phyloP scores from a whole-genome alignment of 495 filamentous ascomycete genomes.

The Penicillium arizonense region DNA sequence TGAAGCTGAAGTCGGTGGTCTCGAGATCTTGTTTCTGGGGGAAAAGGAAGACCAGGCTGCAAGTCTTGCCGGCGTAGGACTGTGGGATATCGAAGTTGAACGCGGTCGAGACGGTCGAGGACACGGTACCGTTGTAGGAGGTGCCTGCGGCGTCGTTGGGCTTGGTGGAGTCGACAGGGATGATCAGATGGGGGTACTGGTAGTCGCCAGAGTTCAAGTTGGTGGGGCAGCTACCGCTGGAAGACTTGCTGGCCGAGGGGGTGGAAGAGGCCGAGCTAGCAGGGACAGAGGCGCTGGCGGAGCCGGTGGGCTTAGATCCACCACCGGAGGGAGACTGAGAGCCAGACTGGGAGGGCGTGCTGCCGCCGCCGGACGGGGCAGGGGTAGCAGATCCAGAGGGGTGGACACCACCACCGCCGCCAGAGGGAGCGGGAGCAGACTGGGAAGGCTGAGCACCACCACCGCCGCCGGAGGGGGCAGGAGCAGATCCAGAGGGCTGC shows the following conservation, averaged over 20 bases:
- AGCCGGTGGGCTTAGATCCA: constrained; percentile 9
- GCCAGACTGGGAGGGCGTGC: not conserved
- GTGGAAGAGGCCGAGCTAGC: constrained; percentile 6
- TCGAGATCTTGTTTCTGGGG: constrained; percentile 50
- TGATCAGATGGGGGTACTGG: constrained; percentile 65
- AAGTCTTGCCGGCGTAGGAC: constrained; percentile 54
- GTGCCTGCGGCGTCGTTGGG: constrained; percentile 54
- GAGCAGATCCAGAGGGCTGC: not conserved
- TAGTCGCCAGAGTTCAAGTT: constrained; percentile 48
- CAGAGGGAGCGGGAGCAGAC: not conserved
- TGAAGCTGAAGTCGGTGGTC: constrained; percentile 57
- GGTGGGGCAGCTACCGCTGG: constrained; percentile 44
- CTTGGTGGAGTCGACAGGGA: constrained; percentile 58
- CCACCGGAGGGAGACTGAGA: not conserved
- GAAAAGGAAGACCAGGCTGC: constrained; percentile 66
- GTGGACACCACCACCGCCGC: not conserved
- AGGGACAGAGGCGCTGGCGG: constrained; percentile 7
- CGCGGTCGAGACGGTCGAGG: constrained; percentile 53
- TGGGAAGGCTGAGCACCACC: not conserved
- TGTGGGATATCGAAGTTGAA: constrained; percentile 71
- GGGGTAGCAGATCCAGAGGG: not conserved
- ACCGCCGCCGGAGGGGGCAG: not conserved
- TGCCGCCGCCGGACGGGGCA: not conserved
- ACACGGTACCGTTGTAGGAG: constrained; percentile 53
- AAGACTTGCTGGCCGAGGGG: constrained; percentile 13